These are phyloP conservation scores for Colletotrichum kahawae DNA, from an alignment of 2,329 filamentous ascomycete species.

Conservation along the genomic window DNA sequence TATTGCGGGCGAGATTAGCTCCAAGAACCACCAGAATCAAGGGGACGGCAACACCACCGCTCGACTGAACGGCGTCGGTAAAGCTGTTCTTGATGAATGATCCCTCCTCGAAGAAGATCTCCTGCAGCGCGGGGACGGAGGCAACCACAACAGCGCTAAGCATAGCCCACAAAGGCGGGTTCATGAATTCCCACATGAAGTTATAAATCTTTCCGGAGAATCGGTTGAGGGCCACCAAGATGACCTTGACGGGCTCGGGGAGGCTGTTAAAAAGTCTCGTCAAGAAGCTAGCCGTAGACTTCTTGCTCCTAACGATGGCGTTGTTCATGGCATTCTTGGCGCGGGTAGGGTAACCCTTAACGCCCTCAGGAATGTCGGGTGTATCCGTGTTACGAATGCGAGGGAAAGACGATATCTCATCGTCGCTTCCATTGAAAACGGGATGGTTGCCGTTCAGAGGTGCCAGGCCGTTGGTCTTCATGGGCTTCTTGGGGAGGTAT, in stretches of 20 bases:
- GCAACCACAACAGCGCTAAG: slow-evolving; percentile 88
- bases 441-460: slow-evolving; percentile 30
- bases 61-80: slow-evolving; percentile 84
- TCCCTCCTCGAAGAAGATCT: slow-evolving; percentile 84
- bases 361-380: slow-evolving; percentile 42
- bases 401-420: slow-evolving; percentile 69
- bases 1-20: slow-evolving; percentile 92
- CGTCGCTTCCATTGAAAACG: slow-evolving; percentile 36
- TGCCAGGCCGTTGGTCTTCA: slow-evolving; percentile 22
- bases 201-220: slow-evolving; percentile 54
- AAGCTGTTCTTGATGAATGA: slow-evolving; percentile 94
- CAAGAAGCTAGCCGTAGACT: slow-evolving; percentile 26
- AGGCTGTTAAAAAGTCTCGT: slow-evolving; percentile 39
- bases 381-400: slow-evolving; percentile 52
- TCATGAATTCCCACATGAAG: slow-evolving; percentile 94
- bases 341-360: slow-evolving; percentile 46
- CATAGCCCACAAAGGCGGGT: slow-evolving; percentile 98
- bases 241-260: slow-evolving; percentile 45
- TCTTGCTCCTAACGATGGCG: slow-evolving; percentile 28
- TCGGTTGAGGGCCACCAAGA: slow-evolving; percentile 32
- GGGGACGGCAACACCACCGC: slow-evolving; percentile 89
- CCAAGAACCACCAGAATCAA: slow-evolving; percentile 95
- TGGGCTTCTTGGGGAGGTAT: slow-evolving; percentile 29
- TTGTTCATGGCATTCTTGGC: slow-evolving; percentile 36
- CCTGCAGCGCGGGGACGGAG: slow-evolving; percentile 82